Evolutionary conservation across 805 yeast genomes (phyloP), one percentile per base, ranked within the genome.

Genomic region (Blastobotrys chiropterorum): DNA sequence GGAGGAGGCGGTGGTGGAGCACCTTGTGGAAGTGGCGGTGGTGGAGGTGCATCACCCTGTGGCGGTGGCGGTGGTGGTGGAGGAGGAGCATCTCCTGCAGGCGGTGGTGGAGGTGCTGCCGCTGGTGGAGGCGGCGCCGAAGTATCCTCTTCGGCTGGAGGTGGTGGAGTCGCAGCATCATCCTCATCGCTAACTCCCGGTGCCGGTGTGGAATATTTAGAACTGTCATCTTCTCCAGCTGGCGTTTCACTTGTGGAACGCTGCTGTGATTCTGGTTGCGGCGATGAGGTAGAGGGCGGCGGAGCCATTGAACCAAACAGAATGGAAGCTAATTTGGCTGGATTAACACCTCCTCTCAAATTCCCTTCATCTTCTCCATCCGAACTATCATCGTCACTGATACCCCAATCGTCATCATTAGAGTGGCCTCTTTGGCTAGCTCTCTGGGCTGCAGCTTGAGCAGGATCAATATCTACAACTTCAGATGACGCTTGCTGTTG

Each of bases 281-380:
- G 38, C 38, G 38, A 14, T 21, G 46, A 34, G 11, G 46, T 43
- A 19, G 30, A n/a, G 11, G 22, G 34, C 13, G 26, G 30, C 6
- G 50, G 38, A 19, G 59, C 73, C 76, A 72, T 72, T 4, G 72
- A 66, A 7, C 75, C 72, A 52, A 72, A 73, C 53, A 72, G 58
- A 53, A 71, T 54, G 19, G 74, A 70, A 4, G 76, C 76, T 22
- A 72, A 61, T 49, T 70, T 70, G 2, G 73, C 67, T 7, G 77
- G 70, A 30, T 72, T 68, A 2, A 66, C 66, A n/a, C 65, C 62
- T 11, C 68, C 68, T 7, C 64, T 56, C 14, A 55, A 50, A 1
- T 57, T 65, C 17, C 59, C 68, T 16, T 58, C 63, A 16, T 61
- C 67, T n/a, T 63, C 65, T n/a, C 52, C 62, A 21, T 62, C 71